Evolutionary conservation across 2,329 filamentous ascomycete genomes (phyloP), one percentile per base, ranked within the genome.

Genomic region (Dryadomyces quercivorus): DNA sequence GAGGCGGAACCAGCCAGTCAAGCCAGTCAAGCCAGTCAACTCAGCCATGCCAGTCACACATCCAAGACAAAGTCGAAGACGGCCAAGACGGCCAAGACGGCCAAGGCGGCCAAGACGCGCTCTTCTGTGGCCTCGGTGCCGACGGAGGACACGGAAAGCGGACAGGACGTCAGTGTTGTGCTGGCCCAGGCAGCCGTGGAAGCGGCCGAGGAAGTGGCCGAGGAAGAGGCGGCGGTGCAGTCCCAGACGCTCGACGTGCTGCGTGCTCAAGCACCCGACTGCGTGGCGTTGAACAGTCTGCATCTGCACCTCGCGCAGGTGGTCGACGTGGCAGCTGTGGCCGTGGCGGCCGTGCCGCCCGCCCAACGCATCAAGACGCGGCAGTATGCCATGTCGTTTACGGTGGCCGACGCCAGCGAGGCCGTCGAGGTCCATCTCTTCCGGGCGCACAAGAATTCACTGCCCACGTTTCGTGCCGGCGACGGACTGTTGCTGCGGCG

Each of bases 301-400:
- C 74, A 75, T n/a, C 69, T 67, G 44, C 70, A 75, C 54, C 66
- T 77, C 47, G 69, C 71, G 51, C 72, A 74, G 59, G 72, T 69
- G 22, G 63, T 78, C 2, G 77, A 83, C 62, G 67, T 82, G 6
- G 65, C 82, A 9, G 81, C 72, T 16, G 69, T 85, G 7, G 78
- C 72, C 4, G 76, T 77, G 15, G 71, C 72, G 15, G 52, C 55
- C 8, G 54, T 57, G 2, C 66, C 72, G 10, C 69, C 74, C 49
- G 74, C 80, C 7, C 68, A 72, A 55, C 73, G 80, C 42, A 77
- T 77, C 26, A 82, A 80, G 61, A 68, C 72, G 56, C 71, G 80
- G 21, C 78, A 84, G 61, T 84, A 76, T 65, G 75, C 78, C 66
- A 73, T 82, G 60, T 73, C 75, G 16, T 76, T 85, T 58, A 75